These are phyloP conservation scores for Ruellia speciosa DNA, from an alignment of 305 asterid species.

Conservation along the genomic window DNA sequence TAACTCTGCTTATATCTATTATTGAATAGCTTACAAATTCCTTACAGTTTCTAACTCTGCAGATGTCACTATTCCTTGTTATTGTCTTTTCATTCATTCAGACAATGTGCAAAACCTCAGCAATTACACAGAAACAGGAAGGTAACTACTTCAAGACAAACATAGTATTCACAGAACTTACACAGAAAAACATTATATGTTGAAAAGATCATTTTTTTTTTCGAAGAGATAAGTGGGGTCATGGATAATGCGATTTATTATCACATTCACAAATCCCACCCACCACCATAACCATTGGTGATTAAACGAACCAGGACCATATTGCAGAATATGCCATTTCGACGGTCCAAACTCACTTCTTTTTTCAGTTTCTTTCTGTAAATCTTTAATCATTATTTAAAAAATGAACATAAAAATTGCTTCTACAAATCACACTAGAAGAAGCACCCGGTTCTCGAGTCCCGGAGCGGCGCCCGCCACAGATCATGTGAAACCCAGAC, in stretches of 20 bases:
- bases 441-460: neutral
- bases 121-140: too few relatives aligned
- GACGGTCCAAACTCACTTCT: neutral
- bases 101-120: too few relatives aligned
- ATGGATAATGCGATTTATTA: constrained; percentile 27
- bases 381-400: neutral
- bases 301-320: neutral
- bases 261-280: constrained; percentile 26
- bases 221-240: constrained; percentile 24
- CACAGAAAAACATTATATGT: too few relatives aligned
- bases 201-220: too few relatives aligned
- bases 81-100: too few relatives aligned
- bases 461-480: neutral
- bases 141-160: too few relatives aligned
- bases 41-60: too few relatives aligned
- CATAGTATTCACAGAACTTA: too few relatives aligned
- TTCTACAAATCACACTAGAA: neutral
- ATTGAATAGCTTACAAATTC: too few relatives aligned
- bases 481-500: neutral
- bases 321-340: neutral
- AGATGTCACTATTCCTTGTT: too few relatives aligned
- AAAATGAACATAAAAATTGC: neutral
- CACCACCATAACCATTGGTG: constrained; percentile 25
- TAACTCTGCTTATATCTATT: too few relatives aligned
- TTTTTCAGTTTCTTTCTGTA: neutral